Conservation (phyloP, 441 rosid genomes). For the Pelargonium citronellum region DNA sequence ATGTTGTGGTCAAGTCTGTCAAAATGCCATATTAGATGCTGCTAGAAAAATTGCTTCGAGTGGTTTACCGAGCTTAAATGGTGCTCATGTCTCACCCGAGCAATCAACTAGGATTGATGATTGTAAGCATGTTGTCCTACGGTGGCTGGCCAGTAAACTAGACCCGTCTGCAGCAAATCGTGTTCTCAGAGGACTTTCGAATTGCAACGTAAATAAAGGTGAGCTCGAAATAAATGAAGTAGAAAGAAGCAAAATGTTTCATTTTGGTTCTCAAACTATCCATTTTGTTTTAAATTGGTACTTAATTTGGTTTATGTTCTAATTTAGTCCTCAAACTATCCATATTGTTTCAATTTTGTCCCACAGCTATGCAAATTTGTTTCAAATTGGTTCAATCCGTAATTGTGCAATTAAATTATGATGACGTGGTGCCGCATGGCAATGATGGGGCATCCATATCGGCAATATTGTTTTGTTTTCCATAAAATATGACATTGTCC, state of each 20-base stretch:
- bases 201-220: slow-evolving; percentile 34
- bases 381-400: too few species aligned
- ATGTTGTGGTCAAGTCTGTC: slow-evolving; percentile 36
- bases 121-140: slow-evolving; percentile 29
- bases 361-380: too few species aligned
- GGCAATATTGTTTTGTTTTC: too few species aligned
- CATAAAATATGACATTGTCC: too few species aligned
- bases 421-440: too few species aligned
- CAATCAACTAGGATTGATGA: slow-evolving; percentile 25
- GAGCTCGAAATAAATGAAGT: neutral
- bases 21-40: slow-evolving; percentile 29
- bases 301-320: too few species aligned
- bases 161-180: slow-evolving; percentile 27
- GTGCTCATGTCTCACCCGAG: slow-evolving; percentile 18
- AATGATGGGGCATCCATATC: too few species aligned
- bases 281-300: too few species aligned
- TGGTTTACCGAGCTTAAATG: slow-evolving; percentile 15
- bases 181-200: slow-evolving; percentile 35
- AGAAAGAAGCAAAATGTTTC: neutral
- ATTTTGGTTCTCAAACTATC: neutral
- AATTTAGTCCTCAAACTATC: too few species aligned
- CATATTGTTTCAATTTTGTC: too few species aligned
- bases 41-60: slow-evolving; percentile 27
- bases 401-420: too few species aligned
- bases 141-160: slow-evolving; percentile 34